These are phyloP conservation scores for Kluyveromyces dobzhanskii DNA, from an alignment of 805 yeast genomes.

Conservation along the genomic window DNA sequence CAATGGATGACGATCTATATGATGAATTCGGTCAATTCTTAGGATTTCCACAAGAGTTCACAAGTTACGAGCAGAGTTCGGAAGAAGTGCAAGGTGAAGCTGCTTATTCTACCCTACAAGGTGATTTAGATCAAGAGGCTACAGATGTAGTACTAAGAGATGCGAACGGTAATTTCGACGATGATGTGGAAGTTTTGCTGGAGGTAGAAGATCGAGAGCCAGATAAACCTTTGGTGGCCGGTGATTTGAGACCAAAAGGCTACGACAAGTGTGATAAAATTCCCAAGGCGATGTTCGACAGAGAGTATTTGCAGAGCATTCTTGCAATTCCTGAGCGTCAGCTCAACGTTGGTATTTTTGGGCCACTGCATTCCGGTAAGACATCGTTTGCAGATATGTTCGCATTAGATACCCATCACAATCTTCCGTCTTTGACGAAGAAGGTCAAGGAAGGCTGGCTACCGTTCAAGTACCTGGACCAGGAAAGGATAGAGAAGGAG, in stretches of 20 bases:
- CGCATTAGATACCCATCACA: conserved; percentile 54
- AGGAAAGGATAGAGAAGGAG: conserved; percentile 56
- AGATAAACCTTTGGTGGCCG: conserved; percentile 58
- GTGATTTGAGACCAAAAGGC: conserved; percentile 28
- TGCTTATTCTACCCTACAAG: not conserved
- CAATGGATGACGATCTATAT: conserved; percentile 57
- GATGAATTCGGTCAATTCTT: conserved; percentile 54
- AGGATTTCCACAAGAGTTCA: conserved; percentile 43
- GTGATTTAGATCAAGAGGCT: not conserved
- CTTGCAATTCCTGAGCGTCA: conserved; percentile 51
- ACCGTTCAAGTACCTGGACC: conserved; percentile 62
- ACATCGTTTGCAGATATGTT: conserved; percentile 67
- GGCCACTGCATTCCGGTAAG: conserved; percentile 79
- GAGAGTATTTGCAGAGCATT: conserved; percentile 49
- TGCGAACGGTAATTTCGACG: conserved; percentile 42
- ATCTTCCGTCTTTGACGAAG: conserved; percentile 21
- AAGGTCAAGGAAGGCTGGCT: conserved; percentile 32
- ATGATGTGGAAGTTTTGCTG: conserved; percentile 57
- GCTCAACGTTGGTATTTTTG: conserved; percentile 72
- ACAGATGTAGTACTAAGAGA: conserved; percentile 19
- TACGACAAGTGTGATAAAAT: conserved; percentile 19
- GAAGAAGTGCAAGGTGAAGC: conserved; percentile 10
- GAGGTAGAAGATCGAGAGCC: conserved; percentile 46
- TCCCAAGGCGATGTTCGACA: conserved; percentile 54
- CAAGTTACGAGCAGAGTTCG: conserved; percentile 27